A percentile compares a stretch with the other conserved stretches of the same genome.
Conservation (phyloP, 352 stramenopile genomes). For the Peronospora farinosa region DNA sequence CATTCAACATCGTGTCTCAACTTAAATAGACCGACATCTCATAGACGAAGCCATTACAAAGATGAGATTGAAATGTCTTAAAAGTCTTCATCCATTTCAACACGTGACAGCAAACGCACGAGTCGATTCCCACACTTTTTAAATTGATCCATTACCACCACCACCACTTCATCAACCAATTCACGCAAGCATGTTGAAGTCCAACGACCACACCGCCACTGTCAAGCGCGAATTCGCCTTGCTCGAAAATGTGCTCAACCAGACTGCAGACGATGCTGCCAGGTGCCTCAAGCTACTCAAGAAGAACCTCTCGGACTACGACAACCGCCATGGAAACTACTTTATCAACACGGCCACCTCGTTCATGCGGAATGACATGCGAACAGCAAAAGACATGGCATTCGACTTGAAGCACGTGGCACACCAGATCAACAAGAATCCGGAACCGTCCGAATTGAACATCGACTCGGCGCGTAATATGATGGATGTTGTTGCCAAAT, state of each 20-base stretch:
- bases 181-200: no score
- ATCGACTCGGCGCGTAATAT: constrained; percentile 17
- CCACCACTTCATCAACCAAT: no score
- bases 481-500: constrained; percentile 5
- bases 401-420: constrained; percentile 9
- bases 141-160: no score
- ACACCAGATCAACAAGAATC: constrained; percentile 16
- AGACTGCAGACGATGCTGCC: constrained; percentile 15
- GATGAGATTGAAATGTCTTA: no score
- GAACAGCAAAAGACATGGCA: constrained; percentile 18
- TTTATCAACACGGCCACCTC: constrained; percentile 21
- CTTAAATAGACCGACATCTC: no score
- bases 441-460: constrained; percentile 10
- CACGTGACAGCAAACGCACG: no score
- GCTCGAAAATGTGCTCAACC: constrained; percentile 15
- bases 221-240: constrained; percentile 13
- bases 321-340: constrained; percentile 16
- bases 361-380: constrained; percentile 21
- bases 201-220: background rate
- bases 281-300: constrained; percentile 19
- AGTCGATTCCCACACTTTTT: no score
- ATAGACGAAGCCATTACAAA: no score
- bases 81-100: no score
- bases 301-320: constrained; percentile 17
- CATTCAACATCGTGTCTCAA: no score